Percentiles rank a stretch among this genome's conserved stretches.
phyloP scores from a whole-genome alignment of 1,284 basidiomycete genomes.

The Leccinum griseonigrum region DNA sequence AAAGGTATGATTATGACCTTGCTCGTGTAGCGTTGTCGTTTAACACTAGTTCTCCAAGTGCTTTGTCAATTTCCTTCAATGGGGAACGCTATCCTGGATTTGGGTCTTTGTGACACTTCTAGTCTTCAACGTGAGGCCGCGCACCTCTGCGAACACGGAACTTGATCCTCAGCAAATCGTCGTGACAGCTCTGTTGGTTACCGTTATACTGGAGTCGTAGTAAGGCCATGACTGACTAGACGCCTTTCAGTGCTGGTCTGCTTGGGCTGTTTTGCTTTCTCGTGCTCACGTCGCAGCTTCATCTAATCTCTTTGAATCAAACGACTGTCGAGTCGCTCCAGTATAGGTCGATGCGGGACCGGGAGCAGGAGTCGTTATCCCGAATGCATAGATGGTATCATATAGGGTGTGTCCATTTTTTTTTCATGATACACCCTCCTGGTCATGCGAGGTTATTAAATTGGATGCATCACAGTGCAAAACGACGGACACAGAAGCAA shows the following conservation, averaged over 20 bases:
- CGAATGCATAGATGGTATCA: conserved; percentile 47
- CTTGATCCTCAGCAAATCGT: conserved; percentile 31
- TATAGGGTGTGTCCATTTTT: conserved; percentile 41
- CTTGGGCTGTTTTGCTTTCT: conserved; percentile 69
- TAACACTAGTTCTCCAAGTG: conserved; percentile 35
- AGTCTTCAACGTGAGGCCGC: conserved; percentile 37
- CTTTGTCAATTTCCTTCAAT: conserved; percentile 59
- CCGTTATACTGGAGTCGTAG: not conserved
- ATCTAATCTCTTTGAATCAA: conserved; percentile 61
- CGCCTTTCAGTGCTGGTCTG: conserved; percentile 36
- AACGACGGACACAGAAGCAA: conserved; percentile 39
- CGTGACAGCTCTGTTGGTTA: conserved; percentile 28
- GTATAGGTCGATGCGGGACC: conserved; percentile 54
- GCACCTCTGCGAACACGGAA: conserved; percentile 8
- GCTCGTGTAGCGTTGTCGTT: not conserved
- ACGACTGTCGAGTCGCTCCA: conserved; percentile 79
- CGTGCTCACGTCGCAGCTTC: conserved; percentile 59
- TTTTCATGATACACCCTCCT: not conserved
- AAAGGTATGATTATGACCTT: conserved; percentile 36
- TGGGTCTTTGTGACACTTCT: conserved; percentile 53
- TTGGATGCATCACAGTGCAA: conserved; percentile 40
- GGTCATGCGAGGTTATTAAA: conserved; percentile 4
- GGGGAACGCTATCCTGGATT: conserved; percentile 46
- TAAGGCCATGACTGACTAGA: conserved; percentile 10
- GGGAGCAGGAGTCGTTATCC: conserved; percentile 53